Base-by-base conservation (phyloP, 108 stramenopile genomes). In the Nitzschia sp. region DNA sequence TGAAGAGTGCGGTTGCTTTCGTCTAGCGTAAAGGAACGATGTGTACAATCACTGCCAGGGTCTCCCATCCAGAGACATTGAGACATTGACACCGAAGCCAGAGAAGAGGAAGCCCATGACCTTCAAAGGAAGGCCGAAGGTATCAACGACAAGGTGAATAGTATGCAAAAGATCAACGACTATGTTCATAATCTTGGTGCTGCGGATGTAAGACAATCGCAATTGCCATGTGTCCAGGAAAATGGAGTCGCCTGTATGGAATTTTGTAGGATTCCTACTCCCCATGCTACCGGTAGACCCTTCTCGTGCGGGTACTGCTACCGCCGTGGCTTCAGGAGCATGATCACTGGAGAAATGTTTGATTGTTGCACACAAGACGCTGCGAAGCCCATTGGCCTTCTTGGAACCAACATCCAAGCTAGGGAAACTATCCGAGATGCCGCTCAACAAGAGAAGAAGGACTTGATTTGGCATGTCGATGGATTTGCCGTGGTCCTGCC, bases 201-300 rank as follows among this genome's bases (percentile, higher is more conserved):
- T 3, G 39, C 25, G 91, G 91, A 37, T 92, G 89, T 83, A 92
- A 92, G 63, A 87, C 84, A 2, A 86, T 88, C 69, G 86, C 54
- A 3, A 80, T 86, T 67, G 80, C 80, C 15, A 70, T 83, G 9
- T 81, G 77, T 39, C 60, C 76, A 19, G 84, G 83, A 11, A 66
- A 83, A 52, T 72, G 14, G 76, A 80, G 14, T 41, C 54, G 54
- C 67, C 65, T 3, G 75, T 73, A 15, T 86, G 85, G 81, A 63
- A 79, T 46, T 87, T 94, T 78, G 77, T 76, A 14, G 93, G 93
- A n/a, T 34, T 34, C n/a, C 73, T 94, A 8, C 62, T 94, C 10
- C 87, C 93, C 2, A 86, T 94, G 86, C 62, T 80, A 91, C n/a
- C n/a, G n/a, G n/a, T n/a, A 60, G 93, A 94, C 65, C 93, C 93